Base-by-base conservation (phyloP, 164 flowering plant genomes). In the Umbellularia californica region DNA sequence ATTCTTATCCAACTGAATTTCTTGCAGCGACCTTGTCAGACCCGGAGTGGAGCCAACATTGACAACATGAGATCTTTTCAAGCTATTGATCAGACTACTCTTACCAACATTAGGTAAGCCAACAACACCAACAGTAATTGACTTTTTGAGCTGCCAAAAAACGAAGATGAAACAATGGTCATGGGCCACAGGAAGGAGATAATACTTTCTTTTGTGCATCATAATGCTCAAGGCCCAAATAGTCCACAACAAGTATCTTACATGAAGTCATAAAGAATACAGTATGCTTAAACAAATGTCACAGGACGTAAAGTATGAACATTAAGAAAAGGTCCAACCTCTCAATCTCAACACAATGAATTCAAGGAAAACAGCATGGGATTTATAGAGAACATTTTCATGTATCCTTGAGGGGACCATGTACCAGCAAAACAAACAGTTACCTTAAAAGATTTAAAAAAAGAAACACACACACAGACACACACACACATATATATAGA, bases 41-140 rank as follows among this genome's bases (percentile, higher is more conserved):
- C 99, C 99, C 14, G 99, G 99, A 67, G 97, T 96, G 35, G 99
- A 87, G 73, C 99, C 98, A 84, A 92, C 98, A 80, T 90, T 91
- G 74, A 84, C 99, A 72, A 89, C 99, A 74, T 86, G 98, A 58
- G 85, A 82, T 80, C 98, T 86, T 84, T 92, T 94, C 87, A 96
- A 87, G 75, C 98, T 94, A 77, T 96, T 96, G 50, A 96, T 96
- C 55, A 94, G 80, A 84, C 98, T 94, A 83, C 99, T 96, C 87
- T 96, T 94, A 5, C 98, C 99, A 82, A 94, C 98, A 88, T 96
- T 96, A 63, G 98, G 99, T 75, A 95, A 84, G 65, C 98, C 98
- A 80, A 95, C 87, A 72, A 93, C 78, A 19, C 99, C 97, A 50
- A 95, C 97, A 0, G 96, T 91, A 58, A 95, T 93, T 13, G 97